phyloP scores from a whole-genome alignment of 148 eudicot species.

The Salicornia ramosissima region DNA sequence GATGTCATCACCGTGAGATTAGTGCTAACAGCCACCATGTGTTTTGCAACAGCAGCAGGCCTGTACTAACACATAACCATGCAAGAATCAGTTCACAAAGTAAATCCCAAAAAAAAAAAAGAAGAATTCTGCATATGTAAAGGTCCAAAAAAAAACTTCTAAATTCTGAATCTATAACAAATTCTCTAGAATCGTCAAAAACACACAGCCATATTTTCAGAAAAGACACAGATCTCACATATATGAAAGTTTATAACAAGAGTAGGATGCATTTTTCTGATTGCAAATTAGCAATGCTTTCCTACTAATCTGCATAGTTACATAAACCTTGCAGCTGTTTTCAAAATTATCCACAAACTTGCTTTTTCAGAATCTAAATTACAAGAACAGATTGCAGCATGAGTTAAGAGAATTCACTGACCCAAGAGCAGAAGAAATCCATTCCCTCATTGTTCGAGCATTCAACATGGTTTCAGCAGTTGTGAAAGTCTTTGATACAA shows the following conservation, averaged over 20 bases:
- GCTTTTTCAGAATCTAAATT: background rate
- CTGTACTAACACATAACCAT: conserved; percentile 37
- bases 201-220: background rate
- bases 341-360: background rate
- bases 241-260: background rate
- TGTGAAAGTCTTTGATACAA: conserved; percentile 96
- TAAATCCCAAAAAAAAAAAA: no score
- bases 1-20: conserved; percentile 61
- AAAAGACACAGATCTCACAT: background rate
- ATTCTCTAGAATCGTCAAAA: background rate
- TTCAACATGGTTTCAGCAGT: conserved; percentile 99
- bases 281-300: background rate
- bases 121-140: background rate
- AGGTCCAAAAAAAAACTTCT: background rate
- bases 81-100: conserved; percentile 3
- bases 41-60: conserved; percentile 89
- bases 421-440: conserved; percentile 97
- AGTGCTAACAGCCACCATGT: conserved; percentile 99
- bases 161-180: background rate
- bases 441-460: conserved; percentile 94
- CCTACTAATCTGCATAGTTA: conserved; percentile 3
- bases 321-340: background rate
- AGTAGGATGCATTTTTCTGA: background rate
- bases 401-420: conserved; percentile 29
- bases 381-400: background rate